Percentiles rank a stretch among this genome's conserved stretches.
phyloP scores from a whole-genome alignment of 2,329 filamentous ascomycete species.

The Atkinsonella hypoxylon region DNA sequence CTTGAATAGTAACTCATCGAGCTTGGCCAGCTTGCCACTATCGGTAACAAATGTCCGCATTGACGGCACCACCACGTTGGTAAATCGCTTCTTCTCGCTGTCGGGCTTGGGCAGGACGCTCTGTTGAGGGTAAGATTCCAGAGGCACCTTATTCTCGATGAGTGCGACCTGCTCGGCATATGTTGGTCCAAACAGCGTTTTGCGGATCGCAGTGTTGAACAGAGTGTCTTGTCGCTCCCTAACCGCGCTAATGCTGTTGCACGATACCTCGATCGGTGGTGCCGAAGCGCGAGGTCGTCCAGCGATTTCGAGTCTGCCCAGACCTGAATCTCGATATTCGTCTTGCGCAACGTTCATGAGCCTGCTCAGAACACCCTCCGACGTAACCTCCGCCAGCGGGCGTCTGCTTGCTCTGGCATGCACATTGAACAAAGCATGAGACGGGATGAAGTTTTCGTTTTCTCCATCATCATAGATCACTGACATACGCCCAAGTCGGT shows the following conservation, averaged over 20 bases:
- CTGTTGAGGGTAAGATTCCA: slow-evolving; percentile 48
- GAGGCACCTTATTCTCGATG: slow-evolving; percentile 59
- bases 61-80: slow-evolving; percentile 82
- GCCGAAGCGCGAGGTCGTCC: slow-evolving; percentile 68
- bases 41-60: slow-evolving; percentile 98
- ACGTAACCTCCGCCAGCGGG: slow-evolving; percentile 56
- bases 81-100: slow-evolving; percentile 74
- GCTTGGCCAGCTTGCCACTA: slow-evolving; percentile 85
- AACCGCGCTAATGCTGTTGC: slow-evolving; percentile 52
- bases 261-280: slow-evolving; percentile 73
- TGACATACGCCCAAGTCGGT: slow-evolving; percentile 54
- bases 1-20: slow-evolving; percentile 76
- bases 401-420: slow-evolving; percentile 53
- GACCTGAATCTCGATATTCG: slow-evolving; percentile 55
- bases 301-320: slow-evolving; percentile 70
- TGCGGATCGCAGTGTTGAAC: slow-evolving; percentile 69
- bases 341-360: slow-evolving; percentile 68
- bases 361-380: slow-evolving; percentile 58
- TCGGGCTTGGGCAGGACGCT: slow-evolving; percentile 66
- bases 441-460: slow-evolving; percentile 51
- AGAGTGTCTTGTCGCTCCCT: slow-evolving; percentile 60
- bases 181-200: slow-evolving; percentile 57
- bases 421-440: slow-evolving; percentile 74
- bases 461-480: slow-evolving; percentile 58
- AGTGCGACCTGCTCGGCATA: slow-evolving; percentile 59